Evolutionary conservation across 1,284 basidiomycete genomes (phyloP).

Genomic region (Ustilago vetiveriae): DNA sequence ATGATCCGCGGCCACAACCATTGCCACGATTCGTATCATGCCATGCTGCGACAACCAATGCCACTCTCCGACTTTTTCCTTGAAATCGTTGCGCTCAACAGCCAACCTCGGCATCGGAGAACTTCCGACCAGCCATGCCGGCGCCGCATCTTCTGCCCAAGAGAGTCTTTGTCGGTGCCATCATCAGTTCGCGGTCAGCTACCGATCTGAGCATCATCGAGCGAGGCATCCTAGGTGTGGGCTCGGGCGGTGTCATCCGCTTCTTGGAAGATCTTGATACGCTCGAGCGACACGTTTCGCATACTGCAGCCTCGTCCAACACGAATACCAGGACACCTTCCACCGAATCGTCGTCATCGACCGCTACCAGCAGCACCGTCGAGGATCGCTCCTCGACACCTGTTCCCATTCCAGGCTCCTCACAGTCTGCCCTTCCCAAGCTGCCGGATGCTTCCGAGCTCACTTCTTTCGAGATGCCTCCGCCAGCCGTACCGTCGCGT

Average conservation of each 20-base stretch:
- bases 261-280: slow-evolving; percentile 60
- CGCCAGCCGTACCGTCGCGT: slow-evolving; percentile 31
- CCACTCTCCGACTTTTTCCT: not conserved
- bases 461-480: slow-evolving; percentile 44
- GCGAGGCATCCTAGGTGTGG: slow-evolving; percentile 57
- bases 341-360: slow-evolving; percentile 19
- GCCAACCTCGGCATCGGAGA: slow-evolving; percentile 48
- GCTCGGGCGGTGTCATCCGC: slow-evolving; percentile 53
- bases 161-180: slow-evolving; percentile 57
- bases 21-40: not conserved
- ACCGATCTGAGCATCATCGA: slow-evolving; percentile 52
- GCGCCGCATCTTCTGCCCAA: slow-evolving; percentile 51
- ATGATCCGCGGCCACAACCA: not conserved
- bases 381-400: slow-evolving; percentile 52
- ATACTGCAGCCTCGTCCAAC: slow-evolving; percentile 1
- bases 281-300: slow-evolving; percentile 23
- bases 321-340: slow-evolving; percentile 8
- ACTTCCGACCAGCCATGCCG: slow-evolving; percentile 51
- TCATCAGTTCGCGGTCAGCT: slow-evolving; percentile 50
- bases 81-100: slow-evolving; percentile 2
- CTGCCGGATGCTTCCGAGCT: slow-evolving; percentile 38
- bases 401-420: slow-evolving; percentile 36
- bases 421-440: slow-evolving; percentile 10
- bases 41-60: not conserved
- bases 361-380: slow-evolving; percentile 20